Percentiles rank a stretch among this genome's conserved stretches.
Evolutionary conservation across 257 asterid species (phyloP).

Genomic region (Petrea volubilis): DNA sequence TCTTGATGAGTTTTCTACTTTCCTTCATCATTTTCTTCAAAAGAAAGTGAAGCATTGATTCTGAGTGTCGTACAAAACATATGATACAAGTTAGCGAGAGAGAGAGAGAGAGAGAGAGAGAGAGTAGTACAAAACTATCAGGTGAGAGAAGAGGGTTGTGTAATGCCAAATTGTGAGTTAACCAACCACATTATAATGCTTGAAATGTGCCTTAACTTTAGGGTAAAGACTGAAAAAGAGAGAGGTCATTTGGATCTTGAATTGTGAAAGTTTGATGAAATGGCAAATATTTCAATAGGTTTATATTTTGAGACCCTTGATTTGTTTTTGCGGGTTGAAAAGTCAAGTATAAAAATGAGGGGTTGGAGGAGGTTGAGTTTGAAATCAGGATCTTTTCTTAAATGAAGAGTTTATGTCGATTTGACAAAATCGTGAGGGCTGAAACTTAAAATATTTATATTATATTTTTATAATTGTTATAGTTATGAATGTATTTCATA

Average conservation of each 20-base stretch:
- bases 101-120: neutral
- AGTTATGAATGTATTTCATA: neutral
- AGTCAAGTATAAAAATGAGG: too few species aligned
- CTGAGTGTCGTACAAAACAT: constrained; percentile 12
- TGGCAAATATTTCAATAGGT: neutral
- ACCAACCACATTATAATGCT: constrained; percentile 23
- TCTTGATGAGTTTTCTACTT: neutral
- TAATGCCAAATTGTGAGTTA: constrained; percentile 15
- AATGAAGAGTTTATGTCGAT: too few species aligned
- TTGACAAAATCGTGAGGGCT: too few species aligned
- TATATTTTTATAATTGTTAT: neutral
- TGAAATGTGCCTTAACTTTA: constrained; percentile 36
- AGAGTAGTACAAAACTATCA: neutral
- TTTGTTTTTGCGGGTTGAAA: neutral
- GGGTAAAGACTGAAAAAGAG: constrained; percentile 27
- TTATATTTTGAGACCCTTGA: neutral
- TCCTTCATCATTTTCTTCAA: constrained; percentile 21
- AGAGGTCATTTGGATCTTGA: constrained; percentile 15
- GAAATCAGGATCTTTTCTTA: too few species aligned
- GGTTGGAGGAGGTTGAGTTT: too few species aligned
- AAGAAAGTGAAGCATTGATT: constrained; percentile 39
- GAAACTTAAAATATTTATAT: neutral
- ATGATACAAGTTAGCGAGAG: constrained; percentile 5
- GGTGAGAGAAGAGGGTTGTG: constrained; percentile 21
- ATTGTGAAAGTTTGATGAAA: neutral